These are phyloP conservation scores for Fraxinus cuspidata DNA, from an alignment of 257 asterid species.

Conservation along the genomic window DNA sequence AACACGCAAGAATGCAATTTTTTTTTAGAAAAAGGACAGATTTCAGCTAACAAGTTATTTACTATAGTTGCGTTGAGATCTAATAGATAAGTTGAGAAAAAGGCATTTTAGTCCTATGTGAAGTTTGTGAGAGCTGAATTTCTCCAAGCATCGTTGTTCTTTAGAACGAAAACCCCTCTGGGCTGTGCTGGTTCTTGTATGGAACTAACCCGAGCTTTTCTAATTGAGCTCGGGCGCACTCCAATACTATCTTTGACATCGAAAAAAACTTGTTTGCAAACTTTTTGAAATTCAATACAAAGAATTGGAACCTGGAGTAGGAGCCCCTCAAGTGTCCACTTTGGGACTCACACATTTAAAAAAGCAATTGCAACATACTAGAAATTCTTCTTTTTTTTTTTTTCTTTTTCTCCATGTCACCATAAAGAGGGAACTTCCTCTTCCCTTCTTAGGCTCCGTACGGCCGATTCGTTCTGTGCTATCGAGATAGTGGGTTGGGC, in stretches of 20 bases:
- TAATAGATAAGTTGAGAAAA: no score
- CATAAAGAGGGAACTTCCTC: constrained; percentile 5
- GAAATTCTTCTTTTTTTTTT: not conserved
- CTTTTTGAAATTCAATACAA: not conserved
- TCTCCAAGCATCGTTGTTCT: not conserved
- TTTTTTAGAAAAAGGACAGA: no score
- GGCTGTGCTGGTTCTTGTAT: not conserved
- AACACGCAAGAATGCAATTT: no score
- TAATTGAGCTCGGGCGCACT: no score
- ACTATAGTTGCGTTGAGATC: not conserved
- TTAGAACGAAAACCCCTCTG: not conserved
- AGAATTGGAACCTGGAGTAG: not conserved
- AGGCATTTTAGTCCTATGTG: no score
- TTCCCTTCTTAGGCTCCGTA: constrained; percentile 5
- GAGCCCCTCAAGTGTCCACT: not conserved
- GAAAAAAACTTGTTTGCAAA: not conserved
- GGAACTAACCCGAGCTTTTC: not conserved
- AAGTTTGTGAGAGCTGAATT: no score
- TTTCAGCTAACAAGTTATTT: no score
- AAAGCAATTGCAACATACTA: not conserved
- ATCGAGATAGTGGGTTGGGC: constrained; percentile 22
- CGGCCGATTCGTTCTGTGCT: constrained; percentile 17
- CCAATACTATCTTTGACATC: fast-evolving
- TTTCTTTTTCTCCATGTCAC: not conserved
- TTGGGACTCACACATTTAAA: not conserved